phyloP scores from a whole-genome alignment of 169 alveolate species.

The Eimeria brunetti region DNA sequence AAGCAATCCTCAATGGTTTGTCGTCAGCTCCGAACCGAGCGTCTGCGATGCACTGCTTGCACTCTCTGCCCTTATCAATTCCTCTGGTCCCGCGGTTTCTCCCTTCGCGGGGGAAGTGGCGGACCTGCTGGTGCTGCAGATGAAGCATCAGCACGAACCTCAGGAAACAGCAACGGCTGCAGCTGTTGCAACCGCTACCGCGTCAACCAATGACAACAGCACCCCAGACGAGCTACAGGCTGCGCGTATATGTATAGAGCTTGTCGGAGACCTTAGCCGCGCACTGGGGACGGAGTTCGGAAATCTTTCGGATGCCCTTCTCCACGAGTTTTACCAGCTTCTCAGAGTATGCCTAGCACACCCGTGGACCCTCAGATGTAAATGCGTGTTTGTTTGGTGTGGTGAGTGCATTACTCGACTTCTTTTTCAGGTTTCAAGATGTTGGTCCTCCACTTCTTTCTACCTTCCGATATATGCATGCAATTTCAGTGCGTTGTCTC shows the following conservation, averaged over 20 bases:
- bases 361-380: not conserved
- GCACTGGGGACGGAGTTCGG: conserved; percentile 86
- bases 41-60: conserved; percentile 90
- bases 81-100: conserved; percentile 69
- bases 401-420: not conserved
- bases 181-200: conserved; percentile 6
- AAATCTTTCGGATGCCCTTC: conserved; percentile 79
- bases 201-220: conserved; percentile 49
- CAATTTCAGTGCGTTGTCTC: not conserved
- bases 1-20: conserved; percentile 33
- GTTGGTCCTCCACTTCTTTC: not conserved
- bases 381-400: not conserved
- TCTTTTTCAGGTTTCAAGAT: not conserved
- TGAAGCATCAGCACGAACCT: conserved; percentile 53
- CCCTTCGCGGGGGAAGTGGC: conserved; percentile 77
- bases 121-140: conserved; percentile 63
- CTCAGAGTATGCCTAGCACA: conserved; percentile 32
- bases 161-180: conserved; percentile 73
- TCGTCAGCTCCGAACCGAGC: conserved; percentile 70
- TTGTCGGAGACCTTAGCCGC: conserved; percentile 90
- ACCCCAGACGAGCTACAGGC: conserved; percentile 80
- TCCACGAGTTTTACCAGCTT: conserved; percentile 68
- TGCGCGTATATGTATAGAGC: conserved; percentile 88
- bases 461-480: not conserved
- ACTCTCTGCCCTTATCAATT: conserved; percentile 88